Base-by-base conservation (phyloP, 805 yeast species). In the Metschnikowia similis region DNA sequence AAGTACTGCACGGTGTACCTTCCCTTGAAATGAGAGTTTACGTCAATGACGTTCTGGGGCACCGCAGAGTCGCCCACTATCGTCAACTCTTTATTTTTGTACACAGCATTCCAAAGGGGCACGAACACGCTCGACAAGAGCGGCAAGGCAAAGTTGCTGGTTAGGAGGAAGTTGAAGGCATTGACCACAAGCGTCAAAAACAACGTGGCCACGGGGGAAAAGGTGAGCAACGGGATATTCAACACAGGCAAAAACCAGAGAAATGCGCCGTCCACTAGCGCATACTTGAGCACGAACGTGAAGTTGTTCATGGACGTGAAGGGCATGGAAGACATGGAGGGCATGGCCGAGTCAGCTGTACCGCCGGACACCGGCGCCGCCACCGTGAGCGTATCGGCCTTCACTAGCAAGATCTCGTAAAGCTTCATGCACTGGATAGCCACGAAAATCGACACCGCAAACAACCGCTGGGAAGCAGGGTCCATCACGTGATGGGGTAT, bases 381-480 rank as follows among this genome's bases (percentile, higher is more conserved):
- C 29, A 45, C 26, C 3, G 52, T 48, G 36, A 48, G 55, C 2
- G 54, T 48, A 14, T 74, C 77, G 27, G 79, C 74, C 57, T 83
- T 83, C 50, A 87, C 67, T 21, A 82, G 64, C 32, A 84, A 67
- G 38, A 87, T 66, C 62, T 89, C 96, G 57, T 86, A 87, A 1
- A 88, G 49, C 63, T 94, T 92, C 80, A 87, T 87, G n/a, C 88
- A 80, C 66, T 91, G 97, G n/a, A 92, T 74, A 32, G 87, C 72
- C 2, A 79, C 71, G 62, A 89, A 88, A 9, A 87, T 53, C 1
- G 88, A 79, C n/a, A 84, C 64, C 2, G 83, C 76, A 48, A 88
- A 76, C 34, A 82, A 66, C 52, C 96, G 72, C 65, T 92, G 99
- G 11, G 87, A 81, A 2, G 88, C 88, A 6, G 80, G 79, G 55